Base-by-base conservation (phyloP, 1,139 yeast species). In the Candida dubliniensis region DNA sequence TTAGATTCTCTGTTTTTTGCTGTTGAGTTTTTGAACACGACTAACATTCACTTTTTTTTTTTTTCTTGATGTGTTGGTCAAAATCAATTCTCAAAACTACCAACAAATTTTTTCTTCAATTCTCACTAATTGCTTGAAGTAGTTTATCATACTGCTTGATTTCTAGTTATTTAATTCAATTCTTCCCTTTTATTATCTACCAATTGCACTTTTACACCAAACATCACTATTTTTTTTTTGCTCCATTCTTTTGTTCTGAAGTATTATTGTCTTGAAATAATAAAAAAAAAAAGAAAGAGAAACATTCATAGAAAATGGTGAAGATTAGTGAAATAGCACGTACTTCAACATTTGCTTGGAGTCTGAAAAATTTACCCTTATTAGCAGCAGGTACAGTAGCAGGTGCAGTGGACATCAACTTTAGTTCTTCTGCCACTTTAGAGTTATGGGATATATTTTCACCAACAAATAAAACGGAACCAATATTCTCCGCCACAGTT, bases 321-420 rank as follows among this genome's bases (percentile, higher is more conserved):
- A 89, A 88, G 67, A 76, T 93, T 56, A 81, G 82, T 64, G 96
- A 90, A 66, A 83, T 89, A 58, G 76, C 81, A 52, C 79, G 91
- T 55, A 88, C 97, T 13, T 90, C 97, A 40, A 84, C 96, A 31
- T 89, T 93, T 67, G 96, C 98, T 41, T 93, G 98, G 98, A 88
- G 96, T 45, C 81, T 76, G 58, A 88, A 84, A 56, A 68, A 77
- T 42, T 71, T 84, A 48, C 96, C 96, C 24, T 66, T 81, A 47
- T 66, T 91, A 55, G 97, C 89, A 25, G 81, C 96, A 1, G 99
- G 96, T 35, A 86, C 97, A 0, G 88, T 88, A 15, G 93, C 98
- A 0, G 98, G 98, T 12, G 95, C 97, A 12, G 86, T 93, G 55
- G 97, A 89, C 60, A 87, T 87, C 41, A 82, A 86, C 59, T 90